Base-by-base conservation (phyloP, 331 rosid species). In the Erythrophleum ivorense region DNA sequence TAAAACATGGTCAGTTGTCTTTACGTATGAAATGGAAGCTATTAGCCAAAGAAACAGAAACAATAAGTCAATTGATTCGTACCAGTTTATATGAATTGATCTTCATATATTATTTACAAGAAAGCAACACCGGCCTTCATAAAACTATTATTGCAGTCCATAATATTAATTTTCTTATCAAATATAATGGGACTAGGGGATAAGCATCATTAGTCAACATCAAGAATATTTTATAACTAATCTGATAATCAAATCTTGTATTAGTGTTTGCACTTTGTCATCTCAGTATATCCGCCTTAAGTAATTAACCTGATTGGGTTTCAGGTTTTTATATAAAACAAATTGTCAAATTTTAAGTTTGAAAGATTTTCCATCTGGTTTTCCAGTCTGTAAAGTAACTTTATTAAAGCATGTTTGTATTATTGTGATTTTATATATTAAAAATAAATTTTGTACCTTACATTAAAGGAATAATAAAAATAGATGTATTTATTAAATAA, bases 161-260 rank as follows among this genome's bases (percentile, higher is more conserved):
- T 1, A 21, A 24, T 12, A 1, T 9, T 43, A 4, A 19, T 11
- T 18, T n/a, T 43, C 9, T 19, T 58, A 7, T 59, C 24, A 24
- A 24, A 38, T 40, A 15, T 29, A 8, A 71, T 29, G 41, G 60
- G 24, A 31, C 21, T 13, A 24, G 59, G 55, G 59, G 58, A 46
- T 48, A 71, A 48, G 75, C 40, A 24, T 46, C 58, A 6, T 13
- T 71, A n/a, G 75, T 71, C 60, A 71, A 49, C 76, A 6, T 71
- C 76, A 71, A 6, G 21, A 70, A 46, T 49, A 71, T 46, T 48
- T 46, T 46, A 70, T 13, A n/a, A n/a, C 48, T 41, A n/a, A 41
- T n/a, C 9, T 19, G 14, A 19, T 68, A 19, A 7, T 43, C 24
- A 12, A 18, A 55, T 2, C 5, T 55, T 55, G 6, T 15, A 4